phyloP scores from a whole-genome alignment of 2,329 filamentous ascomycete species.

The Graphilbum fragrans region DNA sequence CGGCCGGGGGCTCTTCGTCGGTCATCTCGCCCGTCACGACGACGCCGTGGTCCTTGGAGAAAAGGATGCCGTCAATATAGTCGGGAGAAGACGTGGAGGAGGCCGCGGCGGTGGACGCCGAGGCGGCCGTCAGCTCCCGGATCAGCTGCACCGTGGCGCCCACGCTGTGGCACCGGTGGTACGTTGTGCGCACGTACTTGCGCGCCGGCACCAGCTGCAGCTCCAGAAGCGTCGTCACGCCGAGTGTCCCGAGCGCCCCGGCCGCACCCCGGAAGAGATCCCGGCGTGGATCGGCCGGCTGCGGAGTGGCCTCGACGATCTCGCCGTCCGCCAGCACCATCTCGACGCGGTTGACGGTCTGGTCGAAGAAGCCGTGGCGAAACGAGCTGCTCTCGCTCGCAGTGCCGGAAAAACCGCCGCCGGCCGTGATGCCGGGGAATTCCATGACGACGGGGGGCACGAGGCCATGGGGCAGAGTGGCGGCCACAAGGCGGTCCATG shows the following conservation, averaged over 20 bases:
- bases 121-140: conserved; percentile 17
- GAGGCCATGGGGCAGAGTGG: conserved; percentile 46
- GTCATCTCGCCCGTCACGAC: conserved; percentile 53
- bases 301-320: conserved; percentile 35
- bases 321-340: conserved; percentile 58
- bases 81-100: conserved; percentile 23
- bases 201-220: conserved; percentile 48
- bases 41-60: conserved; percentile 48
- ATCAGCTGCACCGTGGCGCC: conserved; percentile 33
- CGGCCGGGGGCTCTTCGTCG: conserved; percentile 30
- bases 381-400: conserved; percentile 61
- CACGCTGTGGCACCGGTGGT: conserved; percentile 39
- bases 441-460: conserved; percentile 65
- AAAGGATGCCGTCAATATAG: conserved; percentile 65
- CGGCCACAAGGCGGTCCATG: conserved; percentile 59
- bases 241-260: conserved; percentile 56
- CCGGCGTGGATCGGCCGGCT: conserved; percentile 19
- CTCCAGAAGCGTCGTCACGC: conserved; percentile 55
- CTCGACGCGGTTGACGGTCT: conserved; percentile 50
- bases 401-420: conserved; percentile 59
- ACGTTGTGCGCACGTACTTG: conserved; percentile 49
- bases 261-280: conserved; percentile 57
- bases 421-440: conserved; percentile 64
- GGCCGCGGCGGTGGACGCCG: background rate
- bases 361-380: conserved; percentile 59